Base-by-base conservation (phyloP, 768 basidiomycete genomes). In the Rhodotorula babjevae region DNA sequence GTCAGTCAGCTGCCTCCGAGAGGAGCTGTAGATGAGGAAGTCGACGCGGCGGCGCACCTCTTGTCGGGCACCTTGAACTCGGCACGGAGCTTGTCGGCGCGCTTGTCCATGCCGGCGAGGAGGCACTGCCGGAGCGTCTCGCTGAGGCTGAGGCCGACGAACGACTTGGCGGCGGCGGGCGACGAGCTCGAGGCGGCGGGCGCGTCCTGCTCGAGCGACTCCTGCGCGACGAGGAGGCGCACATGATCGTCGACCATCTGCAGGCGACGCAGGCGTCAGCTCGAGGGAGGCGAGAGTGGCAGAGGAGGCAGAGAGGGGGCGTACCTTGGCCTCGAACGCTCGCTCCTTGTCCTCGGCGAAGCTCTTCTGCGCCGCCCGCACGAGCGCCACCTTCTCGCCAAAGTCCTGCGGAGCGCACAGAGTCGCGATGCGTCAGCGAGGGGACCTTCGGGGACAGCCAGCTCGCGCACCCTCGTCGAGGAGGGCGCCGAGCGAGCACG, bases 11-110 rank as follows among this genome's bases (percentile, higher is more conserved):
- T n/a, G n/a, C n/a, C n/a, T n/a, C n/a, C 53, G 55, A 14, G 31
- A 31, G 29, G 5, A 9, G 49, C n/a, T n/a, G n/a, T 23, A n/a
- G 25, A 16, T n/a, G 58, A 59, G 40, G 9, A 40, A 36, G 25
- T 11, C 2, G 29, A 15, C n/a, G 16, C 2, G n/a, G 29, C 19
- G 56, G 11, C 57, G 57, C 64, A 93, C 93, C 95, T 85, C 83
- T 94, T 98, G 79, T 98, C 96, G 1, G 93, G 87, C 2, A 99
- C 91, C 79, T 90, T 94, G 84, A 92, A 98, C 75, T 97, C 95
- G 3, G 84, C 84, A 79, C 90, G 89, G 71, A 95, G 81, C 78
- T 89, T 92, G 78, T 99, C 96, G 1, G 93, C 96, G 69, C 87
- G 86, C 82, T 94, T 98, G 29, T 86, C 82, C 83, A 94, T 85